Base-by-base conservation (phyloP, 768 basidiomycete genomes). In the Macrolepiota fuliginosa region DNA sequence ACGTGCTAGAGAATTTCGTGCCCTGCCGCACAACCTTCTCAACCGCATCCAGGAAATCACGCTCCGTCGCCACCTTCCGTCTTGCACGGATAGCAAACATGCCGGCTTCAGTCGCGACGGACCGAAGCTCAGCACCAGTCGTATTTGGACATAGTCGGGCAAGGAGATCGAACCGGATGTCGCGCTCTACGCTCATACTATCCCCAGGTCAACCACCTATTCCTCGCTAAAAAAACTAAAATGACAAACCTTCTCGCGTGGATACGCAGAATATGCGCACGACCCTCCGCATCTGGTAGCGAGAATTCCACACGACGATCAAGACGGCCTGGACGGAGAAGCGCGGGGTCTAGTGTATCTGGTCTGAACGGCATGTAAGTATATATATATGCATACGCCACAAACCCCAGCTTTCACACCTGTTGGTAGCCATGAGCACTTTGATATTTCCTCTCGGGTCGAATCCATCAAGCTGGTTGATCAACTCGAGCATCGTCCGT, bases 391-490 rank as follows among this genome's bases (percentile, higher is more conserved):
- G 11, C 25, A n/a, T n/a, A 25, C 25, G 11, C 25, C 3, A 13
- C 12, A 12, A 27, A 19, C n/a, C 49, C 36, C 61, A 61, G 53
- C 22, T n/a, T 36, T 72, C 83, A 63, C 56, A 92, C 93, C 94
- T 80, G 79, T 99, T 98, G 6, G 97, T 98, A 32, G 97, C 97
- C 97, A 99, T 99, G 61, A 99, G 82, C 22, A 99, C 96, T 75
- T 99, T 99, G 77, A 99, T 98, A 71, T 98, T 98, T n/a, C 97
- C 97, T 78, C 97, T 79, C 6, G 96, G 90, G 75, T 98, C 97
- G 76, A 99, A 99, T 35, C 97, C 97, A 69, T 99, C 96, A 72
- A 99, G 78, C 74, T 99, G 97, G 73, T 98, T 98, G 70, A 99
- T 98, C 69, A 98, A 78, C 76, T 99, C 97, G 79, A 99, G 79